Evolutionary conservation across 2,329 filamentous ascomycete genomes (phyloP), one percentile per base, ranked within the genome.

Genomic region (Aspergillus fructus): DNA sequence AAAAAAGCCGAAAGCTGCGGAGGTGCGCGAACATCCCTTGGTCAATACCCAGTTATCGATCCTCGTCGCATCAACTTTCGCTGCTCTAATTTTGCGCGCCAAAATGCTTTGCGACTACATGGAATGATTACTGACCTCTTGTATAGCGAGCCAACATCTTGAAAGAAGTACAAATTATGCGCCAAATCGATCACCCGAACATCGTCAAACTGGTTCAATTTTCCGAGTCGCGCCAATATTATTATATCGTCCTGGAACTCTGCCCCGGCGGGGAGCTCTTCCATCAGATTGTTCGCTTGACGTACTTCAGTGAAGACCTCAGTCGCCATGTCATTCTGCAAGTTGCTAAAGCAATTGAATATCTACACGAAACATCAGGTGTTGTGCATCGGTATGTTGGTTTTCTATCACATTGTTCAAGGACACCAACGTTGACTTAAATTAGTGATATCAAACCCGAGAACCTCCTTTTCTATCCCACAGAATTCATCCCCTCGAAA

Each of bases 111-210:
- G 17, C 33, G 50, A 5, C 30, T 34, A 11, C 39, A 43, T 48
- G 8, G 27, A 23, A 40, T 41, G 43, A 30, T 51, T 15, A 21
- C 49, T 52, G 41, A 49, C 33, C 33, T 17, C 6, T 52, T 54
- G 61, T 42, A 55, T 74, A 99, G 94, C 85, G 94, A 78, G 91
- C 93, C 62, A 99, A 97, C 70, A 97, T 99, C 64, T 80, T 99
- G 60, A 99, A 99, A 78, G 94, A 99, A 76, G 94, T 99, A 13
- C 91, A 96, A 70, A 99, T 99, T 66, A 99, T 99, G 93, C 91
- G 93, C 62, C 90, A 96, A 69, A 83, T 99, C 48, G 92, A 97
- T 64, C 94, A 99, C 66, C 93, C 93, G 61, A 97, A 97, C 72
- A 94, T 99, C 60, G 87, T 97, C 74, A 93, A 91, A 72, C 85